A percentile compares a stretch with the other conserved stretches of the same genome.
Evolutionary conservation across 805 yeast species (phyloP).

Genomic region (Candida nonsorbophila): DNA sequence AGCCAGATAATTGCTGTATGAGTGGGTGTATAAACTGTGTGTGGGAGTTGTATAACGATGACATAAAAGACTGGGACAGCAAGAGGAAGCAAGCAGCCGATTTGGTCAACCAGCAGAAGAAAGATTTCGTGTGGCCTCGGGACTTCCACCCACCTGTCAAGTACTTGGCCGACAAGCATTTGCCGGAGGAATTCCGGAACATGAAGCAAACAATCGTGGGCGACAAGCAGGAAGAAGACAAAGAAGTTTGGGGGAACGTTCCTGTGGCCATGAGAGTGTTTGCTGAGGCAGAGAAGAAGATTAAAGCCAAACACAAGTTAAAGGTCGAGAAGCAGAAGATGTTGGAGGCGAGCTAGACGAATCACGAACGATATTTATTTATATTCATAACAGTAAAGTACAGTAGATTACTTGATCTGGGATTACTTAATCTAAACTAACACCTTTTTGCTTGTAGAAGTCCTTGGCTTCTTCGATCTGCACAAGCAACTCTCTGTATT

Average conservation of each 20-base stretch:
- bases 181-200: constrained; percentile 28
- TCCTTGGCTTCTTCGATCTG: constrained; percentile 60
- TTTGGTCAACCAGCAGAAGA: constrained; percentile 18
- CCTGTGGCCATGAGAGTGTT: constrained; percentile 77
- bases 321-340: background rate
- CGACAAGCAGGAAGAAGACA: constrained; percentile 6
- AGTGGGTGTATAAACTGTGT: constrained; percentile 96
- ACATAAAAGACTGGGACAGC: constrained; percentile 73
- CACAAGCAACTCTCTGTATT: constrained; percentile 54
- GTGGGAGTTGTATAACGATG: constrained; percentile 91
- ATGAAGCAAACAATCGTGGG: constrained; percentile 1
- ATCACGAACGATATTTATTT: too few relatives aligned
- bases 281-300: constrained; percentile 72
- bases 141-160: constrained; percentile 37
- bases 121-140: constrained; percentile 41
- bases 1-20: constrained; percentile 97
- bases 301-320: constrained; percentile 38
- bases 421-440: constrained; percentile 45
- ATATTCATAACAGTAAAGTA: too few relatives aligned
- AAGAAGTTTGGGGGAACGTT: constrained; percentile 41
- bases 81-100: constrained; percentile 54
- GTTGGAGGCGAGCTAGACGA: too few relatives aligned
- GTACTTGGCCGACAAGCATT: constrained; percentile 25
- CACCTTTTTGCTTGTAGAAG: constrained; percentile 51
- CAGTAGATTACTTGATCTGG: too few relatives aligned